phyloP scores from a whole-genome alignment of 208 protist species.

The Acanthamoeba healyi region DNA sequence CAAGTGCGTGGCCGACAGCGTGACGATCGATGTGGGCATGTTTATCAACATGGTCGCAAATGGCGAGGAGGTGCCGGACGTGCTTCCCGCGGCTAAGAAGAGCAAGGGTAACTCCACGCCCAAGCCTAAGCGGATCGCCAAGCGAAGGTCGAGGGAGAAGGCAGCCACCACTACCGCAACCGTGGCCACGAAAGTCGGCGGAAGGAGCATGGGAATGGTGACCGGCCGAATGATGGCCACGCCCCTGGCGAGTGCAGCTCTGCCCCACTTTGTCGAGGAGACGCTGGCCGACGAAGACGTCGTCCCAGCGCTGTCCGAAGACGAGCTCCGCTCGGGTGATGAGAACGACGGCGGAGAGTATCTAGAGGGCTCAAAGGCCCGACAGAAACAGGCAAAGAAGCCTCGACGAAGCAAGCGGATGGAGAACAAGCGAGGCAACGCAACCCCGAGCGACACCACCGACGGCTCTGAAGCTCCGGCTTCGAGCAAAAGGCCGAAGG shows the following conservation, averaged over 20 bases:
- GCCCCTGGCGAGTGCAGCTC: background rate
- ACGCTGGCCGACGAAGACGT: background rate
- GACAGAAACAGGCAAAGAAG: background rate
- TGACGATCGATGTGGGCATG: slow-evolving; percentile 65
- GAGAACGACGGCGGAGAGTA: slow-evolving; percentile 46
- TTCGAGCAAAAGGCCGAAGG: background rate
- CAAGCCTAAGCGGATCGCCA: slow-evolving; percentile 29
- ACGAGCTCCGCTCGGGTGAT: slow-evolving; percentile 36
- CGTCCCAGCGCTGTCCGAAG: slow-evolving; percentile 1
- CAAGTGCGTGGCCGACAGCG: slow-evolving; percentile 74
- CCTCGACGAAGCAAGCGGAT: background rate
- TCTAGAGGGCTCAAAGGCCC: background rate
- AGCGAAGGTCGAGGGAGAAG: slow-evolving; percentile 40
- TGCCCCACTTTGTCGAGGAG: slow-evolving; percentile 14
- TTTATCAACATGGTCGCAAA: slow-evolving; percentile 55
- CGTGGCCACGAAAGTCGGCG: background rate
- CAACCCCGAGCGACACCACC: background rate
- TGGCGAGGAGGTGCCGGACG: background rate
- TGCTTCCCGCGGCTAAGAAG: slow-evolving; percentile 1
- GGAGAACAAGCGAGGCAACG: slow-evolving; percentile 49
- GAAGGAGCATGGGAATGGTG: slow-evolving; percentile 24
- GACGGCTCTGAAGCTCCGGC: background rate
- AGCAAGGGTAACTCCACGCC: background rate
- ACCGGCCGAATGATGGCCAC: background rate
- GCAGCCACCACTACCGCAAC: background rate